Evolutionary conservation across 78 protist genomes (phyloP).

Genomic region (Dictyostelium brefeldianum): DNA sequence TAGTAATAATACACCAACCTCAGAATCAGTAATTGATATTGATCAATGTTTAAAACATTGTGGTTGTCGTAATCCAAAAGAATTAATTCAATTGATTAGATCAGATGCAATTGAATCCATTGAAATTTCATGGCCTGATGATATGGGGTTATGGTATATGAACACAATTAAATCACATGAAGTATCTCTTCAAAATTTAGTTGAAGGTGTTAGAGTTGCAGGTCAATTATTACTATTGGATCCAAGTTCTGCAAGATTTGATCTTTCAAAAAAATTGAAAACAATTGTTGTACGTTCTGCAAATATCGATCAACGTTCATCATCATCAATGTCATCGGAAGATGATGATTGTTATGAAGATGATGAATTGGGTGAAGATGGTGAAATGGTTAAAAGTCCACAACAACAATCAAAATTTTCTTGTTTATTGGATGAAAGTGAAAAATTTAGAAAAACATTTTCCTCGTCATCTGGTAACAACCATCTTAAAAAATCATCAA

Average conservation of each 20-base stretch:
- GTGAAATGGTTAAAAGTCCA: slow-evolving; percentile 50
- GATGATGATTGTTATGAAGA: slow-evolving; percentile 11
- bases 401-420: slow-evolving; percentile 41
- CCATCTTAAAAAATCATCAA: slow-evolving; percentile 5
- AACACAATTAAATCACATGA: slow-evolving; percentile 56
- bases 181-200: slow-evolving; percentile 64
- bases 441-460: slow-evolving; percentile 5
- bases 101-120: slow-evolving; percentile 70
- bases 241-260: slow-evolving; percentile 63
- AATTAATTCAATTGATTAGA: slow-evolving; percentile 68
- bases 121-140: slow-evolving; percentile 78
- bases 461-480: not conserved
- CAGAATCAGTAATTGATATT: not conserved
- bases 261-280: slow-evolving; percentile 43
- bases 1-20: not conserved
- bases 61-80: slow-evolving; percentile 60
- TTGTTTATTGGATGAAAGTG: slow-evolving; percentile 48
- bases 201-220: slow-evolving; percentile 67
- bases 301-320: not conserved
- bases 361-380: slow-evolving; percentile 31
- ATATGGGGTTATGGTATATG: slow-evolving; percentile 76
- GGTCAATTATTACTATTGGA: slow-evolving; percentile 50
- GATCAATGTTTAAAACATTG: slow-evolving; percentile 55
- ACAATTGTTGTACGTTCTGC: slow-evolving; percentile 60
- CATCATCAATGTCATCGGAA: not conserved